These are phyloP conservation scores for Gracilaria domingensis DNA, from an alignment of 23 red algal species.

Conservation along the genomic window DNA sequence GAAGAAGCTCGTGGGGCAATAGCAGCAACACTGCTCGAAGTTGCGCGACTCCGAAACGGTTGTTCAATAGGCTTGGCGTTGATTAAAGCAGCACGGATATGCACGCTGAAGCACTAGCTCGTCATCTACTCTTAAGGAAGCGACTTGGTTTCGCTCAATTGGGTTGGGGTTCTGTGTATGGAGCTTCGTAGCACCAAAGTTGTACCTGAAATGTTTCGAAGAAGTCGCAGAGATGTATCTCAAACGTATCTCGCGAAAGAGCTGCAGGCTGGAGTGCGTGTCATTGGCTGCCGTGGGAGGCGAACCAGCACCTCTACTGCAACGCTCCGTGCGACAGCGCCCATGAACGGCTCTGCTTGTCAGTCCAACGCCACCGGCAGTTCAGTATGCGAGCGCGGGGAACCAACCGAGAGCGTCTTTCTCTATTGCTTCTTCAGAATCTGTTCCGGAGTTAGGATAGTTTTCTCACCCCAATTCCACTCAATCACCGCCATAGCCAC, in stretches of 20 bases:
- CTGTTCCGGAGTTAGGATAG: conserved; percentile 78
- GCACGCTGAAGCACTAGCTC: not conserved
- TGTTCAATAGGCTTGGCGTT: no score
- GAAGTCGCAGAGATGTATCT: not conserved
- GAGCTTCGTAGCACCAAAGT: not conserved
- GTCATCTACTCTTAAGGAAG: no score
- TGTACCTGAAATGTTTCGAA: not conserved
- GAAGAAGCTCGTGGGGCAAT: not conserved
- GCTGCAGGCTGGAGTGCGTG: not conserved
- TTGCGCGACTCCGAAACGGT: not conserved
- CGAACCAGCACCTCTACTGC: not conserved
- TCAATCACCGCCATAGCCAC: conserved; percentile 93
- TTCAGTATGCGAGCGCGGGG: not conserved
- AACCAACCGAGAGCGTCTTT: conserved; percentile 45
- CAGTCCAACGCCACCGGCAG: conserved; percentile 42
- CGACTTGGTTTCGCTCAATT: not conserved
- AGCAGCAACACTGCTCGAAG: not conserved
- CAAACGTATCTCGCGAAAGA: not conserved
- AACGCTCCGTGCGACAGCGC: not conserved
- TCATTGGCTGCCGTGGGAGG: not conserved
- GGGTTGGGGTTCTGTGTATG: not conserved
- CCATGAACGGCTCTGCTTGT: no score
- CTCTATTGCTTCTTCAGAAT: conserved; percentile 28
- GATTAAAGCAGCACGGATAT: no score
- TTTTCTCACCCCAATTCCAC: conserved; percentile 68